Conservation (phyloP, 2,329 filamentous ascomycete species). For the Trichoderma atrobrunneum region DNA sequence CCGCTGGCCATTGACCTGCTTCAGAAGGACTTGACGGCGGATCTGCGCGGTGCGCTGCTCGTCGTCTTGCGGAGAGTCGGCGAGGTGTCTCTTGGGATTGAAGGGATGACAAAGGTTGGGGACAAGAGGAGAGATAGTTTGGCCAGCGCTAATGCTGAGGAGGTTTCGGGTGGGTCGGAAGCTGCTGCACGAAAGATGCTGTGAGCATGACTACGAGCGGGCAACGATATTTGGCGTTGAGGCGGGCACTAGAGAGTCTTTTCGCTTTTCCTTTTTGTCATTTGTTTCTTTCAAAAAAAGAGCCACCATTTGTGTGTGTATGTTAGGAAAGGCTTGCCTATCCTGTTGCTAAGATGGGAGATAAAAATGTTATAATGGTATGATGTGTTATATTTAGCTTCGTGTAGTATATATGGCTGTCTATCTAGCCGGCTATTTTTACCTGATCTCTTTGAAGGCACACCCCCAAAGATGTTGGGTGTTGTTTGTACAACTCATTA, state of each 20-base stretch:
- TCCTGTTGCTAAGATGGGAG: background rate
- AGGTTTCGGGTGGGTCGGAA: slow-evolving; percentile 30
- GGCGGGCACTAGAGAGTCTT: slow-evolving; percentile 30
- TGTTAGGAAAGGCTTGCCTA: background rate
- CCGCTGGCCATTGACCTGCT: slow-evolving; percentile 81
- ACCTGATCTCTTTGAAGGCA: slow-evolving; percentile 33
- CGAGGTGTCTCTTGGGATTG: slow-evolving; percentile 65
- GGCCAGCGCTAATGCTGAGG: slow-evolving; percentile 35
- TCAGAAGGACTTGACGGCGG: slow-evolving; percentile 73
- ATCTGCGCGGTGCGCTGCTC: slow-evolving; percentile 76
- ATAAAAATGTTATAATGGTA: slow-evolving; percentile 3
- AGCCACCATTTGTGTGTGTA: slow-evolving; percentile 13
- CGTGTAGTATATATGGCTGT: background rate
- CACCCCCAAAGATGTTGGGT: background rate
- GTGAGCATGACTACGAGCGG: no score
- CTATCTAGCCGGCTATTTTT: slow-evolving; percentile 20
- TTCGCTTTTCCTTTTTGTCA: background rate
- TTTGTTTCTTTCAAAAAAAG: background rate
- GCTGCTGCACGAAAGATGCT: slow-evolving; percentile 37
- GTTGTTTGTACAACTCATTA: background rate
- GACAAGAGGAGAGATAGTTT: slow-evolving; percentile 41
- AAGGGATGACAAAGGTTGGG: slow-evolving; percentile 42
- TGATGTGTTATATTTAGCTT: background rate
- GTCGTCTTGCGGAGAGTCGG: slow-evolving; percentile 77
- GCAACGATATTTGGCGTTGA: slow-evolving; percentile 29